Conservation (phyloP, 768 basidiomycete genomes). For the Tulasnella calospora region DNA sequence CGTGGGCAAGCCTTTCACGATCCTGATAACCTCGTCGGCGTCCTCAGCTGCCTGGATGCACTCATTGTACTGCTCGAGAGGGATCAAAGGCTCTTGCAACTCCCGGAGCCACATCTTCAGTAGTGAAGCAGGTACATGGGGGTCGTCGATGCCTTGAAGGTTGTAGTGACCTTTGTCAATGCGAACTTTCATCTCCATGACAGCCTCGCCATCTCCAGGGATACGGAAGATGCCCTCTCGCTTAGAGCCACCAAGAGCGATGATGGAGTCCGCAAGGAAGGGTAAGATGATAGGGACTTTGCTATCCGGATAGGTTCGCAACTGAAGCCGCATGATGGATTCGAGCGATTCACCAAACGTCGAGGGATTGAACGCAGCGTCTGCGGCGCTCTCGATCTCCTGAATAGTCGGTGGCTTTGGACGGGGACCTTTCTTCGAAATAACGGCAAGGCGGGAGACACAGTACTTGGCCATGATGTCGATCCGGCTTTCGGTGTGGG, state of each 20-base stretch:
- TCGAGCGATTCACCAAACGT: constrained; percentile 90
- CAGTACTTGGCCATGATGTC: constrained; percentile 91
- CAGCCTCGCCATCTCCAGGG: constrained; percentile 83
- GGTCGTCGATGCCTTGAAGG: constrained; percentile 81
- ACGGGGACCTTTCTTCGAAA: constrained; percentile 78
- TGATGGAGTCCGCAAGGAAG: constrained; percentile 87
- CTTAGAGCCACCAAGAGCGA: constrained; percentile 78
- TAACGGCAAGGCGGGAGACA: constrained; percentile 64
- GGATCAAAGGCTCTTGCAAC: constrained; percentile 85
- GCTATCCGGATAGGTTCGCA: constrained; percentile 75
- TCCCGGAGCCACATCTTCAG: constrained; percentile 93
- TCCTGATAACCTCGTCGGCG: constrained; percentile 62
- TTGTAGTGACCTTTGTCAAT: constrained; percentile 91
- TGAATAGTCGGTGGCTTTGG: constrained; percentile 74
- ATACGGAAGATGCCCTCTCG: constrained; percentile 90
- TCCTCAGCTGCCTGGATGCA: constrained; percentile 62
- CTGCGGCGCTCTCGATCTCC: constrained; percentile 90
- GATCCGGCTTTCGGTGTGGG: constrained; percentile 66
- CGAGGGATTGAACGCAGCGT: constrained; percentile 91
- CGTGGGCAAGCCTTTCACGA: constrained; percentile 73
- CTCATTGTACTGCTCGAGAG: constrained; percentile 86
- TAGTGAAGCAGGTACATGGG: constrained; percentile 81
- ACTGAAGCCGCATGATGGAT: constrained; percentile 76
- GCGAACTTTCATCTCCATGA: constrained; percentile 80
- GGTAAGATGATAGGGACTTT: constrained; percentile 90